Conservation (phyloP, 202 grass and related monocot genomes). For the Zoysia matrella region DNA sequence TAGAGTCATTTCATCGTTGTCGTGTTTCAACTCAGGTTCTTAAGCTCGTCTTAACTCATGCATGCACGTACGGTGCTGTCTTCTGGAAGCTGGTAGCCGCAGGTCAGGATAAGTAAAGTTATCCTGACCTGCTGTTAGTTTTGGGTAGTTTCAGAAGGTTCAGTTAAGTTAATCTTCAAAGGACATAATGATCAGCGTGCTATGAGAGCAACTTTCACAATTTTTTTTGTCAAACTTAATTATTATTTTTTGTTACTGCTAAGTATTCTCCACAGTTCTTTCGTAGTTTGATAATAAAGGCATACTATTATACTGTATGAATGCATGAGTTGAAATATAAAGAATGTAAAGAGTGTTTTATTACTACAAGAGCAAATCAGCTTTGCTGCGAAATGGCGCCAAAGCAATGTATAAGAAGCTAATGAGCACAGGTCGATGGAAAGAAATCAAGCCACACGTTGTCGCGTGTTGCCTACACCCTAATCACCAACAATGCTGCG, state of each 20-base stretch:
- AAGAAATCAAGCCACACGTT: not conserved
- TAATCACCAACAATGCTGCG: too few relatives aligned
- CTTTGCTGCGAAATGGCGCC: not conserved
- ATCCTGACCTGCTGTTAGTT: conserved; percentile 65
- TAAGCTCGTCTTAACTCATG: conserved; percentile 32
- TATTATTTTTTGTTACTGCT: too few relatives aligned
- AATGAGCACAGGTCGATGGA: not conserved
- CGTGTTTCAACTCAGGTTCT: conserved; percentile 36
- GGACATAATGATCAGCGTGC: conserved; percentile 26
- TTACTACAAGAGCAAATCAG: not conserved
- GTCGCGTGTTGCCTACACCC: too few relatives aligned
- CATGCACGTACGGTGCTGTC: conserved; percentile 29
- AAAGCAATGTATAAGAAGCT: not conserved
- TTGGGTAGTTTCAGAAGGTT: conserved; percentile 77
- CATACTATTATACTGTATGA: not conserved
- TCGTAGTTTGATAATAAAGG: not conserved
- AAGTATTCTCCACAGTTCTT: too few relatives aligned
- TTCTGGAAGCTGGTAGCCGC: conserved; percentile 82
- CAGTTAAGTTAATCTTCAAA: conserved; percentile 24
- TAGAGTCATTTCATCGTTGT: conserved; percentile 32
- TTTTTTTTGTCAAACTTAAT: not conserved
- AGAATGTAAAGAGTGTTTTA: not conserved
- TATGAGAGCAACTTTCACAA: conserved; percentile 32
- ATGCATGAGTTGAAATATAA: not conserved
- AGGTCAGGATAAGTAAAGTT: conserved; percentile 49